These are phyloP conservation scores for Bryoglossum gracile DNA, from an alignment of 495 filamentous ascomycete species.

Conservation along the genomic window DNA sequence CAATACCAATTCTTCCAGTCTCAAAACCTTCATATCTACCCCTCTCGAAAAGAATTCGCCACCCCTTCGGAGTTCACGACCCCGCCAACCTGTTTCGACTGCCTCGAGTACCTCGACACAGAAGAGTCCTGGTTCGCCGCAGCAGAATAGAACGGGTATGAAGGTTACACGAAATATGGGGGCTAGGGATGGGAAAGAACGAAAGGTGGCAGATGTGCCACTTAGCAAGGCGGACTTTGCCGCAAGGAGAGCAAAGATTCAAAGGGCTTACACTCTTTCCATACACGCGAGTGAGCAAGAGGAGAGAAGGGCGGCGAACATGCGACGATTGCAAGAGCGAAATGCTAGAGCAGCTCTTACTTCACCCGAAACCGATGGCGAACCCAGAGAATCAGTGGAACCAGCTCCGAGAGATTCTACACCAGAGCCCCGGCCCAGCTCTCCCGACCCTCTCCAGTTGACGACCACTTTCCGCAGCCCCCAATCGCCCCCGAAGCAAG, in stretches of 20 bases:
- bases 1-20: slow-evolving; percentile 33
- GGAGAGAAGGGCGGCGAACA: slow-evolving; percentile 37
- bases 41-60: slow-evolving; percentile 51
- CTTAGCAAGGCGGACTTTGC: slow-evolving; percentile 71
- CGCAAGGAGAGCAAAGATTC: slow-evolving; percentile 66
- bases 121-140: slow-evolving; percentile 28
- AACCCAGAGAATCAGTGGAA: slow-evolving; percentile 12
- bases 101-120: slow-evolving; percentile 63
- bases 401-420: background rate
- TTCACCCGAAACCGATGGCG: slow-evolving; percentile 25
- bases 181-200: slow-evolving; percentile 30
- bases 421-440: background rate
- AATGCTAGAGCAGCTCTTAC: slow-evolving; percentile 27
- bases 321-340: slow-evolving; percentile 33
- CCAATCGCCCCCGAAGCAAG: background rate
- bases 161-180: slow-evolving; percentile 29
- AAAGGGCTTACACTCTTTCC: slow-evolving; percentile 71
- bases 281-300: slow-evolving; percentile 61
- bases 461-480: slow-evolving; percentile 17
- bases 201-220: slow-evolving; percentile 34
- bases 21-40: slow-evolving; percentile 46
- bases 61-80: slow-evolving; percentile 72
- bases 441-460: slow-evolving; percentile 18
- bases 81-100: slow-evolving; percentile 69
- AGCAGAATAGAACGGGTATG: slow-evolving; percentile 27